Conservation (phyloP, 306 rosid genomes). For the Quercus rubra region DNA sequence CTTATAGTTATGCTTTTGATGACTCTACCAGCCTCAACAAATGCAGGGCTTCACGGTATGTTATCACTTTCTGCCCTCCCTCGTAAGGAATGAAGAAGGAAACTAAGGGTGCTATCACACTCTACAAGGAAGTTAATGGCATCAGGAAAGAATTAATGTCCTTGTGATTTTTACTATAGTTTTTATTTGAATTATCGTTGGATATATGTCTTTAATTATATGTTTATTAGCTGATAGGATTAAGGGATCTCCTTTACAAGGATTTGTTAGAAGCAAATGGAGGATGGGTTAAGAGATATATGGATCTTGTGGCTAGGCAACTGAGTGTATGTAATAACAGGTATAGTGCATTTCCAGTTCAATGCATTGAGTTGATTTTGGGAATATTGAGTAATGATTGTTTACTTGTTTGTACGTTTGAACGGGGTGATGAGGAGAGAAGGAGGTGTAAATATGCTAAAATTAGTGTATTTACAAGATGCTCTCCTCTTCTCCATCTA, state of each 20-base stretch:
- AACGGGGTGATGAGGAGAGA: too few species aligned
- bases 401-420: too few species aligned
- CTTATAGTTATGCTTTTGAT: conserved; percentile 93
- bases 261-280: too few species aligned
- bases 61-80: conserved; percentile 90
- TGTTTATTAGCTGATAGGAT: not conserved
- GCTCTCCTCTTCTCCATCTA: too few species aligned
- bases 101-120: conserved; percentile 14
- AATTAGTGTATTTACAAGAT: too few species aligned
- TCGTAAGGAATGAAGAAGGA: not conserved
- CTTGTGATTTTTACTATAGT: conserved; percentile 3
- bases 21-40: conserved; percentile 81
- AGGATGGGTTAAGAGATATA: not conserved
- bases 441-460: too few species aligned
- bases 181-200: not conserved
- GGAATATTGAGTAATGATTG: too few species aligned
- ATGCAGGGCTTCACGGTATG: conserved; percentile 85
- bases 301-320: not conserved
- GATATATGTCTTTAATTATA: not conserved
- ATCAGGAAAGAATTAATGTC: conserved; percentile 2
- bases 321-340: too few species aligned
- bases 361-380: too few species aligned
- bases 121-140: conserved; percentile 12
- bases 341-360: too few species aligned
- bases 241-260: not conserved